Evolutionary conservation across 805 yeast genomes (phyloP), one percentile per base, ranked within the genome.

Genomic region (Metschnikowia baotianmanensis): DNA sequence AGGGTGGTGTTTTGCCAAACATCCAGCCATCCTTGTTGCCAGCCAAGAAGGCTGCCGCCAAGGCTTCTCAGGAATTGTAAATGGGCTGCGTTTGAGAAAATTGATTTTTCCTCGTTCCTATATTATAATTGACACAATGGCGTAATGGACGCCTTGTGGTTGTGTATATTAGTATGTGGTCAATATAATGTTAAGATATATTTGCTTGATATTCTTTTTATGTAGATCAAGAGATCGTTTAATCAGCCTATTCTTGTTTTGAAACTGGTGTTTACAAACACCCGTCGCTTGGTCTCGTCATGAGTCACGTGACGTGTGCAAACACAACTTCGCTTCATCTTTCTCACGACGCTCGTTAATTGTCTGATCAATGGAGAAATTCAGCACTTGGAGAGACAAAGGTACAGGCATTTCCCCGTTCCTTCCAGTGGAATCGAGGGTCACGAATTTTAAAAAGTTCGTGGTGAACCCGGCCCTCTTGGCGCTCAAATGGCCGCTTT

Each of bases 361-460:
- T n/a, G n/a, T 12, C 15, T 25, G 7, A 9, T 15, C 12, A 24
- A 52, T 52, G 56, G 56, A 52, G 36, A 52, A 52, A 63, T 89
- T 78, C 64, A 80, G 93, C 19, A 74, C 76, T 46, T 88, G 86
- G 82, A 75, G 96, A 61, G 96, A 88, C 57, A 85, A 81, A 47
- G 93, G 91, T 4, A 89, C 96, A 1, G 96, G 96, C n/a, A 85
- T 89, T 25, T 82, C 95, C 0, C 96, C 96, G 3, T 88, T 87
- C 51, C 68, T 84, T 65, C 95, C 95, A 1, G 50, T 58, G 0
- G 51, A 64, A n/a, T 45, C 58, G 30, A 57, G 71, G 4, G 38
- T 44, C 22, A 26, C 45, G 11, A 18, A 46, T 2, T 4, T 43
- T 9, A 20, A 43, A 6, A 47, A 48, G 18, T 40, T 38, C 20